Base-by-base conservation (phyloP, 2,329 filamentous ascomycete species). In the Curvularia sp. region DNA sequence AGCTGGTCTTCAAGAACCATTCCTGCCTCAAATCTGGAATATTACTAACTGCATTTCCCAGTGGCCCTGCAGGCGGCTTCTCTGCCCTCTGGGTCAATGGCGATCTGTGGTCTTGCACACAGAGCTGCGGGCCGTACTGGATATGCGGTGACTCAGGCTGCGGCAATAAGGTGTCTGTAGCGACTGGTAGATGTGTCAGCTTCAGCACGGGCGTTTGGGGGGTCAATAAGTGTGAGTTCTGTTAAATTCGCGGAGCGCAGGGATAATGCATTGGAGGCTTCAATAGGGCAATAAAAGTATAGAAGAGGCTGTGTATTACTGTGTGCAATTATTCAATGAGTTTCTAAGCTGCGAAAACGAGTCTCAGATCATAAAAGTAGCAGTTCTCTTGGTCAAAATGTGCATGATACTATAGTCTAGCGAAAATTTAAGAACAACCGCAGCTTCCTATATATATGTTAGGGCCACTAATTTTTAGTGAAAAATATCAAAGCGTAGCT, bases 121-220 rank as follows among this genome's bases (percentile, higher is more conserved):
- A 26, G 38, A 64, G 57, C 7, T 66, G 64, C 43, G 64, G 64
- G 3, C 60, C 62, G 10, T 47, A 61, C 42, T 62, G 57, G 9
- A 64, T 66, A 44, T 66, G 64, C 24, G 64, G 61, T 18, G 62
- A 64, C 30, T 55, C 61, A 10, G 52, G 18, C 24, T 66, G 62
- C 49, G 61, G 46, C 20, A 47, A 52, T 8, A 54, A 56, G 15
- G 48, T n/a, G 26, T 60, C 61, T 20, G 55, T 49, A 13, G 55
- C 55, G 1, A 56, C 55, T 2, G 59, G 60, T 1, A 5, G 13
- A 3, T 66, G 64, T 41, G 60, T 58, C 3, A 63, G 39, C n/a
- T 64, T 66, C 52, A 61, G 51, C 46, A 61, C 60, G 13, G 62
- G 64, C 4, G 62, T 66, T 18, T 66, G 64, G 64, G 64, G 39